Evolutionary conservation across 495 filamentous ascomycete species (phyloP), one percentile per base, ranked within the genome.

Genomic region (Aspergillus indologenus): DNA sequence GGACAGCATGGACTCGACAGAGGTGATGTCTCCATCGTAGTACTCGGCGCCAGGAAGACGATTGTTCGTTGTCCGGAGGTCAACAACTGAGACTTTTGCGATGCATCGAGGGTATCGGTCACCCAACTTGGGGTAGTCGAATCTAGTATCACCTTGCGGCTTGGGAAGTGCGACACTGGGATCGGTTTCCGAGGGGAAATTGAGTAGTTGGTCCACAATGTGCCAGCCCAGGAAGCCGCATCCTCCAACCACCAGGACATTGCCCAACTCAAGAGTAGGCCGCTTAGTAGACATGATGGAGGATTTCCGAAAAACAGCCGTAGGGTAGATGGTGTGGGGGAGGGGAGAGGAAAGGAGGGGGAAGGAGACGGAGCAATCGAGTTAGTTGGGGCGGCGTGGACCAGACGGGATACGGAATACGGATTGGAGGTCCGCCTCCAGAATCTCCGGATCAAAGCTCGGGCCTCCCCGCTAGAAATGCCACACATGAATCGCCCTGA

Each of bases 1-100:
- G 14, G 74, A 70, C 54, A 86, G 70, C 65, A 96, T 80, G 54
- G 79, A 78, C 52, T 79, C 80, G 53, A 75, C 72, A 45, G 90
- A 87, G 42, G 92, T 96, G 71, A 99, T 91, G 70, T 98, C 93
- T 67, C 86, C 89, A 57, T 92, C 83, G 66, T 89, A 81, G 75
- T 99, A 99, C 19, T 78, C 72, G 34, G 92, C 87, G 50, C 84
- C 83, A 5, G 88, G 83, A 20, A 87, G 79, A 43, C 90, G 86
- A 74, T 96, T 96, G 61, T 82, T 75, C 22, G 81, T 80, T 51
- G 89, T 92, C 64, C 79, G 85, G 56, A 98, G 81, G 68, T 99
- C 94, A 64, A 98, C 80, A n/a, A 96, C 91, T 22, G 86, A 87
- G 23, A 98, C 81, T 40, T 79, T 78, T 56, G 83, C 71, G 45